Evolutionary conservation across 2,329 filamentous ascomycete genomes (phyloP).

Genomic region (Botrytis deweyae): DNA sequence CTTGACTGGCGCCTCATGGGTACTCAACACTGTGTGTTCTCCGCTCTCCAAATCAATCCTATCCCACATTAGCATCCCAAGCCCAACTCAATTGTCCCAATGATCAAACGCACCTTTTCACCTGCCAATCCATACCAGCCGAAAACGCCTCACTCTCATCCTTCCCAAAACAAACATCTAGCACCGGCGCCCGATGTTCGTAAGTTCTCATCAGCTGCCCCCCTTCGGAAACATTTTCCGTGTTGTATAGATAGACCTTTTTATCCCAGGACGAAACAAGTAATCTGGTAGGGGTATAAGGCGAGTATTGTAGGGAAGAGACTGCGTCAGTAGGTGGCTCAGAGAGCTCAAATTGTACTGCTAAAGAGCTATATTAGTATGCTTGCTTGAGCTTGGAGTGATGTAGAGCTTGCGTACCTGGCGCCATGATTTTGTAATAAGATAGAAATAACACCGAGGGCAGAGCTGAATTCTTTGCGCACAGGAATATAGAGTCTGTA

Average conservation of each 20-base stretch:
- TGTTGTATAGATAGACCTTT: conserved; percentile 86
- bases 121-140: conserved; percentile 82
- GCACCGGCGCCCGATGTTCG: conserved; percentile 78
- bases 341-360: conserved; percentile 77
- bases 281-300: conserved; percentile 68
- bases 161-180: conserved; percentile 88
- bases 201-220: conserved; percentile 68
- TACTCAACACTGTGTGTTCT: conserved; percentile 71
- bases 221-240: conserved; percentile 49
- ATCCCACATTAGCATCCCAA: conserved; percentile 23
- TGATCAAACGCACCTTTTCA: conserved; percentile 59
- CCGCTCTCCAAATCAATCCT: conserved; percentile 72
- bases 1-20: conserved; percentile 77
- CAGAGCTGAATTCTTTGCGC: neutral
- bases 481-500: too few species aligned
- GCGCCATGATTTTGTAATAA: conserved; percentile 25
- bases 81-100: neutral
- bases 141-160: conserved; percentile 82
- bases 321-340: conserved; percentile 84
- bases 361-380: conserved; percentile 39
- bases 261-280: conserved; percentile 96
- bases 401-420: conserved; percentile 39
- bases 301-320: conserved; percentile 82
- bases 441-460: neutral
- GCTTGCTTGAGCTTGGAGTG: conserved; percentile 17